Conservation (phyloP, 352 stramenopile species). For the Phytopythium boreale region DNA sequence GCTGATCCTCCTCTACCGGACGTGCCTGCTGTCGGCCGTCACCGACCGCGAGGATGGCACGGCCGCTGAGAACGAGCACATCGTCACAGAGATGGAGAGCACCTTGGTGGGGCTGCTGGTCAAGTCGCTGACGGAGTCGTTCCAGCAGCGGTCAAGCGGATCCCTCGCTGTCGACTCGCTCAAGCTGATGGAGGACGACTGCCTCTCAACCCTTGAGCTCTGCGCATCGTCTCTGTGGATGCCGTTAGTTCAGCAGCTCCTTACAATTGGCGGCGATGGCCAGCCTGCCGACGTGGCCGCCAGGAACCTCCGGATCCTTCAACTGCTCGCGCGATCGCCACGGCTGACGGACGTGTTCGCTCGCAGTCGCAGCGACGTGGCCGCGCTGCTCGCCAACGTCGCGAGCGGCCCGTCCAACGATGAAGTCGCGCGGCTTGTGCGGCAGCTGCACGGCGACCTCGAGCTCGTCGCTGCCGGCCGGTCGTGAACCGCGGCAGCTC, state of each 20-base stretch:
- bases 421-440: conserved; percentile 36
- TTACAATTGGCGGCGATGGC: not conserved
- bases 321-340: conserved; percentile 44
- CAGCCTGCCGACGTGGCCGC: conserved; percentile 11
- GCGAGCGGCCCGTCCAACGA: conserved; percentile 23
- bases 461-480: conserved; percentile 48
- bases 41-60: conserved; percentile 5
- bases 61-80: not conserved
- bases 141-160: not conserved
- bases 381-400: conserved; percentile 20
- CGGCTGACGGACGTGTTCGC: conserved; percentile 32
- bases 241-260: conserved; percentile 20
- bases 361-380: conserved; percentile 28
- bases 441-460: conserved; percentile 55
- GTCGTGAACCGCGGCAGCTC: not conserved
- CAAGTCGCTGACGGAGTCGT: conserved; percentile 6
- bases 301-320: conserved; percentile 38
- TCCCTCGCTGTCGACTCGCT: not conserved
- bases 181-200: conserved; percentile 19
- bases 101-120: conserved; percentile 21
- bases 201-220: conserved; percentile 23
- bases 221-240: conserved; percentile 24
- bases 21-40: conserved; percentile 39
- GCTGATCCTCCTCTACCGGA: conserved; percentile 53
- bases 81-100: conserved; percentile 34